Evolutionary conservation across 2,329 filamentous ascomycete species (phyloP), one percentile per base, ranked within the genome.

Genomic region (Cylindrodendrum hubeiense): DNA sequence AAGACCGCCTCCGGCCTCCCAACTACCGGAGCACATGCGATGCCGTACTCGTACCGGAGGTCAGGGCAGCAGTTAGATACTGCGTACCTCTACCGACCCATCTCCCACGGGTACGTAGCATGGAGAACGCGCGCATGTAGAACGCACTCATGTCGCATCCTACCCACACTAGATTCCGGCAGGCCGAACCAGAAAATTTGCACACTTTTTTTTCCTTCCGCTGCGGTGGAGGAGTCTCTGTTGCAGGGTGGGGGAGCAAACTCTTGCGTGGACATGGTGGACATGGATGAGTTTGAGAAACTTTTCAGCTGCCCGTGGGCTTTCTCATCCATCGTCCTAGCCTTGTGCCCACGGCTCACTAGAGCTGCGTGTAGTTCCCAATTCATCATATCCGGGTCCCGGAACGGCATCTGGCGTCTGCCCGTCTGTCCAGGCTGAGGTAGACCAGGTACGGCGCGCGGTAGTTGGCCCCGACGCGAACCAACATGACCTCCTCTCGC

Each of bases 301-400:
- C 19, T 43, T 43, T 43, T 12, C 39, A 22, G 39, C 39, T 21
- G 19, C 19, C 8, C 39, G 37, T 39, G 37, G 37, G 17, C n/a
- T n/a, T n/a, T 39, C 17, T 19, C 37, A 24, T 19, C n/a, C 21
- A 41, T 53, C 33, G 13, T 34, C n/a, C 49, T 51, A 30, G 28
- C 49, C 39, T 46, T 47, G 39, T 6, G 26, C 44, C 37, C 60
- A 28, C n/a, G 3, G 22, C 44, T 63, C 60, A n/a, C 54, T 53
- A 50, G 47, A 33, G 26, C 47, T 50, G n/a, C n/a, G n/a, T 33
- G 47, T 15, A n/a, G 15, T 15, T 33, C 46, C 46, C 26, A 33
- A 33, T 33, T 19, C n/a, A 28, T 50, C 3, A n/a, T 50, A n/a
- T n/a, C 17, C 26, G 24, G 26, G 13, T 28, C 4, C 28, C n/a